Evolutionary conservation across 371 early-diverging fungal genomes (phyloP).

Genomic region (Vairimorpha ceranae): DNA sequence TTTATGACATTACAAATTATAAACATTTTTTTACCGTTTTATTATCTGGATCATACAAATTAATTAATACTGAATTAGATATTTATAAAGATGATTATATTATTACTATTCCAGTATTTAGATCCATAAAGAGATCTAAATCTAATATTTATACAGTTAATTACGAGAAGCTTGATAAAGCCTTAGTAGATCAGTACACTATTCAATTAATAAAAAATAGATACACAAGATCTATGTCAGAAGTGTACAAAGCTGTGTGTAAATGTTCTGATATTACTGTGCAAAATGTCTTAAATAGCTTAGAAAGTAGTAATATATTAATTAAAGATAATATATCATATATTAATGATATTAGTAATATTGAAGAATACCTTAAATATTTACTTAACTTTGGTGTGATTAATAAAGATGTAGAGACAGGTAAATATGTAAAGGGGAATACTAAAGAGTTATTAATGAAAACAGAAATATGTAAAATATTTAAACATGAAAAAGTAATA

Average conservation of each 20-base stretch:
- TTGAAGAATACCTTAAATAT: constrained; percentile 47
- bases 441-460: neutral
- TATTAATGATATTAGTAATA: constrained; percentile 32
- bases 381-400: constrained; percentile 16
- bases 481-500: constrained; percentile 24
- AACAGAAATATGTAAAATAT: constrained; percentile 7
- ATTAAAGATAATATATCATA: constrained; percentile 15
- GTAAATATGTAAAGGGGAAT: constrained; percentile 4
- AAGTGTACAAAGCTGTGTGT: constrained; percentile 29
- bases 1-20: neutral
- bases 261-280: constrained; percentile 1
- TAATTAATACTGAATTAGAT: neutral
- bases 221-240: constrained; percentile 29
- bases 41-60: constrained; percentile 15
- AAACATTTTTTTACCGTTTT: constrained; percentile 28
- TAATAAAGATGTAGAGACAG: constrained; percentile 17
- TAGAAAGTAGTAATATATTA: constrained; percentile 17
- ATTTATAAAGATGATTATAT: constrained; percentile 3
- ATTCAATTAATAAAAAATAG: neutral
- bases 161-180: constrained; percentile 29
- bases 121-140: neutral
- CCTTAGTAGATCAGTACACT: constrained; percentile 4
- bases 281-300: constrained; percentile 11
- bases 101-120: neutral
- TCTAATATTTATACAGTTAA: constrained; percentile 29